Evolutionary conservation across 108 stramenopile species (phyloP).

Genomic region (Cyclotella distinguenda): DNA sequence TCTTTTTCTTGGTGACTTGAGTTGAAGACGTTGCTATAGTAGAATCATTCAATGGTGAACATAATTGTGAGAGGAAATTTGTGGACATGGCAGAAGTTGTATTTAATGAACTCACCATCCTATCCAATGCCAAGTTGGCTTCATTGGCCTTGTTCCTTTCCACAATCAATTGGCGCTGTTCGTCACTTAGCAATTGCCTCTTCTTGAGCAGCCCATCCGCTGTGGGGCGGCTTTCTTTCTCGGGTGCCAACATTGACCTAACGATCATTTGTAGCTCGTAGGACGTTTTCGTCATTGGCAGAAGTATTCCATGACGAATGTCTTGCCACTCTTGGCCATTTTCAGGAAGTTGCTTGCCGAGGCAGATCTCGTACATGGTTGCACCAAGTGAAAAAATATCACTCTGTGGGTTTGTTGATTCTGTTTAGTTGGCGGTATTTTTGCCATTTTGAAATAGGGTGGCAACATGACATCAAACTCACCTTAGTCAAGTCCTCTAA

Average conservation of each 20-base stretch:
- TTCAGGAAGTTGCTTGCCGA: conserved; percentile 69
- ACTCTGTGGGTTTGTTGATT: conserved; percentile 31
- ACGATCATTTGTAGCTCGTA: conserved; percentile 72
- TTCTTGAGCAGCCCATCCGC: conserved; percentile 70
- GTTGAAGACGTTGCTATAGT: conserved; percentile 2
- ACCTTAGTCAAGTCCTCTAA: conserved; percentile 86
- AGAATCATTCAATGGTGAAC: neutral
- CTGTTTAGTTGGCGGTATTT: neutral
- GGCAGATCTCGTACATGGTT: conserved; percentile 87
- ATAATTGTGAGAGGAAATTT: neutral
- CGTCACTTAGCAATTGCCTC: conserved; percentile 83
- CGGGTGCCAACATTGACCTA: conserved; percentile 79
- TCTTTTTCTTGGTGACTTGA: neutral
- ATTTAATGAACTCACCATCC: conserved; percentile 18
- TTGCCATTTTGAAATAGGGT: neutral
- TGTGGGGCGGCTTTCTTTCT: conserved; percentile 60
- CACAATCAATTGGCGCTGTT: conserved; percentile 75
- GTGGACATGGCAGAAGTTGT: neutral
- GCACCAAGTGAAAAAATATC: conserved; percentile 94
- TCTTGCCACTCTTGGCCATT: conserved; percentile 93
- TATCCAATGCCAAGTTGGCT: conserved; percentile 63
- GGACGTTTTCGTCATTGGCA: conserved; percentile 62
- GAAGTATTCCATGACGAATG: conserved; percentile 70
- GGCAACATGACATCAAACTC: conserved; percentile 1
- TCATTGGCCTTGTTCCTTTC: conserved; percentile 75